Evolutionary conservation across 805 yeast genomes (phyloP).

Genomic region (Hanseniaspora nectarophila): DNA sequence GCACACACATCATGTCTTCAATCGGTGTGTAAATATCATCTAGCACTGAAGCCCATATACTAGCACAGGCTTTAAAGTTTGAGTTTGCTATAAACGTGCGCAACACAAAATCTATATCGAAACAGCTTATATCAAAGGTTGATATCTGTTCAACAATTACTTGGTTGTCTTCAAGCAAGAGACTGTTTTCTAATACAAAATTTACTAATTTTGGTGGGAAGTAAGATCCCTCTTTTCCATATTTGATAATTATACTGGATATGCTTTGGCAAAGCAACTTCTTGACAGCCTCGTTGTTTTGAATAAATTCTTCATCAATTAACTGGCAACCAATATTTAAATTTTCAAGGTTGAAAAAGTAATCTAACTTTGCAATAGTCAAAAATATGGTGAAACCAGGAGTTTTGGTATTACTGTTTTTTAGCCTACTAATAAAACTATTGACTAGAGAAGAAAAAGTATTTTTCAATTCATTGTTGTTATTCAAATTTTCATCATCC

Average conservation of each 20-base stretch:
- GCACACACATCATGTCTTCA: slow-evolving; percentile 38
- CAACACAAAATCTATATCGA: slow-evolving; percentile 71
- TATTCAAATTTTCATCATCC: slow-evolving; percentile 14
- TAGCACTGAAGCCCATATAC: slow-evolving; percentile 59
- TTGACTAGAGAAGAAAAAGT: slow-evolving; percentile 25
- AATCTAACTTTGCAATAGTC: neutral
- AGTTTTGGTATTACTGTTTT: neutral
- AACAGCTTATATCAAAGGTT: slow-evolving; percentile 45
- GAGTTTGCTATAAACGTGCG: slow-evolving; percentile 44
- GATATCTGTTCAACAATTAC: neutral
- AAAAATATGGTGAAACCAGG: neutral
- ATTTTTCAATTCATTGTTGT: slow-evolving; percentile 22
- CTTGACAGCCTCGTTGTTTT: neutral
- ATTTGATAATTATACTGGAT: neutral
- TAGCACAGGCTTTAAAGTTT: slow-evolving; percentile 29
- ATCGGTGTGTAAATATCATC: slow-evolving; percentile 65
- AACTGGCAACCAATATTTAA: neutral
- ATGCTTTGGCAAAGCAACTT: neutral
- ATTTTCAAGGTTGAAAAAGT: neutral
- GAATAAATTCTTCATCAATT: neutral
- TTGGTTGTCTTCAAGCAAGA: neutral
- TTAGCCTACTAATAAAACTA: slow-evolving; percentile 23
- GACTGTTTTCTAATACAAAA: neutral
- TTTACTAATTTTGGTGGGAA: slow-evolving; percentile 6
- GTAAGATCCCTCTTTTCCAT: neutral